Percentiles rank a stretch among this genome's conserved stretches.
Conservation (phyloP, 2,329 filamentous ascomycete species). For the Thielaviopsis populi region DNA sequence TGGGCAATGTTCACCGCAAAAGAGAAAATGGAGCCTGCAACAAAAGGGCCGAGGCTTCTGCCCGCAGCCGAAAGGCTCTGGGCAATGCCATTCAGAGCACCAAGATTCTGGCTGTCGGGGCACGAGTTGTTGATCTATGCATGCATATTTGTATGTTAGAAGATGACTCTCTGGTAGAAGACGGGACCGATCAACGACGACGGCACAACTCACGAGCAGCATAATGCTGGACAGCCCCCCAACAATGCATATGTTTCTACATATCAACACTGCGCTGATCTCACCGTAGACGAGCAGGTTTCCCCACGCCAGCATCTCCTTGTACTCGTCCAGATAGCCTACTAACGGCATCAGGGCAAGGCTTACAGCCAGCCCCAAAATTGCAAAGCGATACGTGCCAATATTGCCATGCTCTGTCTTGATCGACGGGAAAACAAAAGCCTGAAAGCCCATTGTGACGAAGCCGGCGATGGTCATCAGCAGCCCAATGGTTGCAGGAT, state of each 20-base stretch:
- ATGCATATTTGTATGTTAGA: not conserved
- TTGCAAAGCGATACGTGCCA: slow-evolving; percentile 61
- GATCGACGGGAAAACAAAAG: slow-evolving; percentile 66
- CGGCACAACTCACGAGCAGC: slow-evolving; percentile 48
- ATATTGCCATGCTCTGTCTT: slow-evolving; percentile 72
- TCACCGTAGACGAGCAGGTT: slow-evolving; percentile 63
- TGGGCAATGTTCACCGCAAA: slow-evolving; percentile 53
- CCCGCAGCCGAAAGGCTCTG: slow-evolving; percentile 88
- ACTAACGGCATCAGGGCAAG: slow-evolving; percentile 85
- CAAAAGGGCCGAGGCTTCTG: slow-evolving; percentile 72
- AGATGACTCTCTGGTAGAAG: not conserved
- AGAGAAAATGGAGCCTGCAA: slow-evolving; percentile 76
- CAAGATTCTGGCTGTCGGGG: slow-evolving; percentile 44
- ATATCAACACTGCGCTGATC: slow-evolving; percentile 61
- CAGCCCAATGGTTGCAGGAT: slow-evolving; percentile 68
- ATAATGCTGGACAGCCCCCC: slow-evolving; percentile 82
- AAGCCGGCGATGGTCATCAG: slow-evolving; percentile 71
- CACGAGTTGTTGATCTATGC: slow-evolving; percentile 13
- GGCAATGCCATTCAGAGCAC: slow-evolving; percentile 81
- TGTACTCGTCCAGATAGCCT: slow-evolving; percentile 48
- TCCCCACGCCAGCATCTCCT: not conserved
- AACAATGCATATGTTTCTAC: slow-evolving; percentile 84
- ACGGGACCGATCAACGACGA: not conserved
- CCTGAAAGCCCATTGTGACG: slow-evolving; percentile 79
- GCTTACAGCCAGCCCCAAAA: slow-evolving; percentile 66